Conservation (phyloP, 2,329 filamentous ascomycete genomes). For the Paraphoma sp. region DNA sequence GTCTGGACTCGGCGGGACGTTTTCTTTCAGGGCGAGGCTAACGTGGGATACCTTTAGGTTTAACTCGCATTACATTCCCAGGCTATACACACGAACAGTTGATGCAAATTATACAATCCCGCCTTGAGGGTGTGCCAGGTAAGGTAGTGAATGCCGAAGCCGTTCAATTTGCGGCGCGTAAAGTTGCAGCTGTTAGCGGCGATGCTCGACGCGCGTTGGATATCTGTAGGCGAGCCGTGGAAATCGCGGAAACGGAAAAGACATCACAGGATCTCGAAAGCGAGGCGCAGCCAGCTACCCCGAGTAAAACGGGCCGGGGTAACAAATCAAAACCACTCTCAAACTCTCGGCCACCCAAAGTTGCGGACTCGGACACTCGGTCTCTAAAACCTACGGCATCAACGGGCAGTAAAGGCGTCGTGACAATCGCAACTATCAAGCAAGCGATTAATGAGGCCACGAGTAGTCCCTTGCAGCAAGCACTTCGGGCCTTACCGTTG, state of each 20-base stretch:
- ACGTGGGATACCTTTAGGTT: constrained; percentile 53
- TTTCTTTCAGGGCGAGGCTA: constrained; percentile 34
- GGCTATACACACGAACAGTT: constrained; percentile 97
- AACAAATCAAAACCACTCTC: constrained; percentile 37
- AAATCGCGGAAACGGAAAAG: constrained; percentile 84
- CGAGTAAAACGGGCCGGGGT: constrained; percentile 62
- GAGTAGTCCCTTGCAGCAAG: constrained; percentile 88
- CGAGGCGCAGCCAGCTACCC: constrained; percentile 61
- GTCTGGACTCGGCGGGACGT: constrained; percentile 24
- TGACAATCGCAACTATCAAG: constrained; percentile 93
- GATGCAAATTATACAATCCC: constrained; percentile 96
- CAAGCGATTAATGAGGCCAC: constrained; percentile 95
- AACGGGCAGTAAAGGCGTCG: constrained; percentile 57
- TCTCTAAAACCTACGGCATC: constrained; percentile 32
- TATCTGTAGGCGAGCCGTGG: constrained; percentile 93
- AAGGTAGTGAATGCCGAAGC: constrained; percentile 92
- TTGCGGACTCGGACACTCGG: constrained; percentile 24
- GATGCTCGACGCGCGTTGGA: constrained; percentile 92
- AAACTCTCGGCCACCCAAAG: constrained; percentile 22
- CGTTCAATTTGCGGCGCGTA: constrained; percentile 93
- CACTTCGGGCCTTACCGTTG: constrained; percentile 81
- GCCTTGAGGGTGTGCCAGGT: constrained; percentile 84
- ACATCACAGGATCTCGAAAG: constrained; percentile 38
- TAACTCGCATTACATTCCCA: constrained; percentile 95
- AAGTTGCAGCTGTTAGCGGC: constrained; percentile 94